Evolutionary conservation across 2,329 filamentous ascomycete species (phyloP).

Genomic region (Cytospora leucostoma): DNA sequence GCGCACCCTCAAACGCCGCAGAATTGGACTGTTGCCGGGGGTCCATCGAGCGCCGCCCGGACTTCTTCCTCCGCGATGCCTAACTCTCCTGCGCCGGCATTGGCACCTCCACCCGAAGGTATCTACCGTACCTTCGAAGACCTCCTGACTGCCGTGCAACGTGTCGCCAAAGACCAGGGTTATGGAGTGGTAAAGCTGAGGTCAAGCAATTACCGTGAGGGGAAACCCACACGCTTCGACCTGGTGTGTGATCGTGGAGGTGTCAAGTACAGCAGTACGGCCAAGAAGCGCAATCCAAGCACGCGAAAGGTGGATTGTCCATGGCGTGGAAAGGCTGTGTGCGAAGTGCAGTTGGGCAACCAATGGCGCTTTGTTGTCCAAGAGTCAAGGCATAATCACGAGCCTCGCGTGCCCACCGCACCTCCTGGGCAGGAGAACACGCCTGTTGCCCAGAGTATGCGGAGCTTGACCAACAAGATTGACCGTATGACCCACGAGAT

Average conservation of each 20-base stretch:
- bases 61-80: slow-evolving; percentile 43
- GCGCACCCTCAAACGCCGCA: slow-evolving; percentile 27
- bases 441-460: slow-evolving; percentile 58
- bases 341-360: slow-evolving; percentile 62
- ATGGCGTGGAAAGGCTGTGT: slow-evolving; percentile 64
- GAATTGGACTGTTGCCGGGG: slow-evolving; percentile 25
- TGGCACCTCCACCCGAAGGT: slow-evolving; percentile 60
- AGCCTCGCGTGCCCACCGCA: slow-evolving; percentile 56
- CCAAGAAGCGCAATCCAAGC: slow-evolving; percentile 64
- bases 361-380: slow-evolving; percentile 67
- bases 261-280: slow-evolving; percentile 66
- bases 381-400: slow-evolving; percentile 62
- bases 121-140: slow-evolving; percentile 63
- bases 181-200: slow-evolving; percentile 65
- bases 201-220: slow-evolving; percentile 64
- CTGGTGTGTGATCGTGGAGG: slow-evolving; percentile 64
- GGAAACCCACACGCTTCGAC: slow-evolving; percentile 63
- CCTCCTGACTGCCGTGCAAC: slow-evolving; percentile 58
- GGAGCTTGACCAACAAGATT: slow-evolving; percentile 60
- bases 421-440: slow-evolving; percentile 59
- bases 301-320: slow-evolving; percentile 66
- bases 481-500: slow-evolving; percentile 61
- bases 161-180: slow-evolving; percentile 62
- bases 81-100: slow-evolving; percentile 48
- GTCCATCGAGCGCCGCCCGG: slow-evolving; percentile 32